Conservation (phyloP, 1,284 basidiomycete species). For the Boletus holoroseus region DNA sequence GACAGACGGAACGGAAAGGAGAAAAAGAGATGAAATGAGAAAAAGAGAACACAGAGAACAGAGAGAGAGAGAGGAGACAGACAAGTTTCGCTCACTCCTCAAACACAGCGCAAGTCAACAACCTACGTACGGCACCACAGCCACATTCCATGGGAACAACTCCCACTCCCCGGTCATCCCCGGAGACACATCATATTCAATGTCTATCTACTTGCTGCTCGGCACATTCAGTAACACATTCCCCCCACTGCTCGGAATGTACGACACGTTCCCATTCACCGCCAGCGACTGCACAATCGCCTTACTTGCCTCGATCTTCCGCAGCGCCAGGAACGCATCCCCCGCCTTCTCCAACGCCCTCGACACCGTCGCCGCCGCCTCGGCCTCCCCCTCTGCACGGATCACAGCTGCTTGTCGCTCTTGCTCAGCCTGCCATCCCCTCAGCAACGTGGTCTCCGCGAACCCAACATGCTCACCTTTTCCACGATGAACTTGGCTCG, state of each 20-base stretch:
- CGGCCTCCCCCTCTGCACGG: constrained; percentile 96
- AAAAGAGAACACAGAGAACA: constrained; percentile 44
- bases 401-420: constrained; percentile 98
- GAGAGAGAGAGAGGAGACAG: constrained; percentile 22
- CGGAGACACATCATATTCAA: constrained; percentile 4
- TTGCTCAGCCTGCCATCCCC: constrained; percentile 78
- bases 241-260: constrained; percentile 75
- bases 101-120: constrained; percentile 19
- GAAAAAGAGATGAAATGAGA: constrained; percentile 42
- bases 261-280: constrained; percentile 79
- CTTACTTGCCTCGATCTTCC: constrained; percentile 97
- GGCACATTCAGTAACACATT: constrained; percentile 83
- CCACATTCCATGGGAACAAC: constrained; percentile 27
- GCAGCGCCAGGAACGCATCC: constrained; percentile 91
- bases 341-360: constrained; percentile 91
- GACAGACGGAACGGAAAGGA: constrained; percentile 37
- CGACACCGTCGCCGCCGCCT: constrained; percentile 92
- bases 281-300: constrained; percentile 86
- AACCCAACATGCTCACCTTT: constrained; percentile 51
- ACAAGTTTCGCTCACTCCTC: constrained; percentile 19
- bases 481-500: constrained; percentile 99
- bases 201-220: constrained; percentile 38
- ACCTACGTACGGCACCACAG: constrained; percentile 21
- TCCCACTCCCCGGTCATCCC: constrained; percentile 18
- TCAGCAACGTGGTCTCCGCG: constrained; percentile 17